Conservation (phyloP, 2,329 filamentous ascomycete species). For the Cercospora sesami region DNA sequence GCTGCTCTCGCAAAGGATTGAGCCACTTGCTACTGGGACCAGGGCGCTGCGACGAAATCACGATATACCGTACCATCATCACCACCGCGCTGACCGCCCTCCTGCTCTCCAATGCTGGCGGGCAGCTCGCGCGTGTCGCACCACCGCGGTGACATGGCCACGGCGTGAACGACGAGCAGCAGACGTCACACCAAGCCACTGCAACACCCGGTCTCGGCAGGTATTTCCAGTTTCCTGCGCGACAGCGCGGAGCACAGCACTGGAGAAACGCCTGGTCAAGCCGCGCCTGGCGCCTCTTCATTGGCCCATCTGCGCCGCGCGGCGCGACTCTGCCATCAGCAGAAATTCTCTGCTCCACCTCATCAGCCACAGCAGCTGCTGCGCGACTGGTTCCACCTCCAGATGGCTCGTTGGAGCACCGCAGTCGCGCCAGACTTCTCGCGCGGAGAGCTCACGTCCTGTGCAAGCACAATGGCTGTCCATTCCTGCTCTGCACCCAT, state of each 20-base stretch:
- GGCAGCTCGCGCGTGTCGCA: background rate
- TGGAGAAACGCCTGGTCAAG: conserved; percentile 23
- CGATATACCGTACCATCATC: conserved; percentile 6
- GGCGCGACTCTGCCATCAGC: conserved; percentile 16
- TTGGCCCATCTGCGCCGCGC: conserved; percentile 21
- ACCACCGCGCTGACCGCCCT: background rate
- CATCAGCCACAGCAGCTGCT: conserved; percentile 5
- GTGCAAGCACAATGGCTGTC: background rate
- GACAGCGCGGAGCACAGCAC: conserved; percentile 11
- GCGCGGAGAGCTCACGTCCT: conserved; percentile 1
- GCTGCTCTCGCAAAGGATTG: background rate
- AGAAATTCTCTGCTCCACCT: conserved; percentile 21
- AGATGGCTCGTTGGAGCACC: conserved; percentile 10
- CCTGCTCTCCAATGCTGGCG: background rate
- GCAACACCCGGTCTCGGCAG: conserved; percentile 21
- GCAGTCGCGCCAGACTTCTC: conserved; percentile 1
- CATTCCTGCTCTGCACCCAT: background rate
- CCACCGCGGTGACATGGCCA: conserved; percentile 1
- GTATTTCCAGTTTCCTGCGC: conserved; percentile 10
- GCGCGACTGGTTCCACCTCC: conserved; percentile 5
- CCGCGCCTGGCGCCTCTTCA: conserved; percentile 4
- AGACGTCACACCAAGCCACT: conserved; percentile 15
- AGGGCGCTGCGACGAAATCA: conserved; percentile 5
- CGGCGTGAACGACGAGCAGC: conserved; percentile 8
- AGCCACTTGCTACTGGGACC: conserved; percentile 2